Conservation (phyloP, 2,329 filamentous ascomycete species). For the Botrytis squamosa region DNA sequence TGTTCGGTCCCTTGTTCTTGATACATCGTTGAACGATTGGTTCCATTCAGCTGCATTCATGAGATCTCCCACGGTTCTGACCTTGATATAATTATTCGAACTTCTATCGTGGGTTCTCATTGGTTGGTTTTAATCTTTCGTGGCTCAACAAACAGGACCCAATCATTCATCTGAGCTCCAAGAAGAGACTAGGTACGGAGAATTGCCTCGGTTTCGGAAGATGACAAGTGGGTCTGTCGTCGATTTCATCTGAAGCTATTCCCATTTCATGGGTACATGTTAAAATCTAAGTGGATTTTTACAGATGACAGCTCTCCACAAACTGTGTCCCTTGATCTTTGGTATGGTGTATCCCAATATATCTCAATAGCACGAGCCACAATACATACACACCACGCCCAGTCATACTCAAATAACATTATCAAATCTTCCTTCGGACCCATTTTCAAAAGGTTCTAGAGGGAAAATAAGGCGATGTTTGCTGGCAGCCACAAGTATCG, state of each 20-base stretch:
- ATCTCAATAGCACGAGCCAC: not conserved
- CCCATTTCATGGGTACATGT: slow-evolving; percentile 18
- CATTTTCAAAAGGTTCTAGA: not conserved
- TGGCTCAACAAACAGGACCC: not conserved
- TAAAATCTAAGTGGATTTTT: slow-evolving; percentile 1
- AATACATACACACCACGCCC: slow-evolving; percentile 3
- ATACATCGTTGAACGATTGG: not conserved
- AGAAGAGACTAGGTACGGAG: not conserved
- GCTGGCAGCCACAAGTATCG: not conserved
- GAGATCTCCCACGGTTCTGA: not conserved
- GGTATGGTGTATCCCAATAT: not conserved
- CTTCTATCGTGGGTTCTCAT: not conserved
- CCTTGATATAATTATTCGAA: not conserved
- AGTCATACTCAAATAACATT: not conserved
- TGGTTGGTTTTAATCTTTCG: not conserved
- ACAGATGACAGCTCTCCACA: slow-evolving; percentile 18
- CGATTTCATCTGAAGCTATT: slow-evolving; percentile 20
- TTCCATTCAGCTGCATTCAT: not conserved
- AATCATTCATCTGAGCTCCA: slow-evolving; percentile 4
- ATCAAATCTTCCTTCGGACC: not conserved
- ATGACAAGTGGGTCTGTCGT: not conserved
- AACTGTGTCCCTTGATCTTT: not conserved
- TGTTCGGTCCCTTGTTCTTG: not conserved
- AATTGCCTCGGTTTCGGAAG: not conserved
- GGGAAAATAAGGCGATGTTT: not conserved